Evolutionary conservation across 176 grass and related monocot genomes (phyloP), one percentile per base, ranked within the genome.

Genomic region (Pontederia paniculata): DNA sequence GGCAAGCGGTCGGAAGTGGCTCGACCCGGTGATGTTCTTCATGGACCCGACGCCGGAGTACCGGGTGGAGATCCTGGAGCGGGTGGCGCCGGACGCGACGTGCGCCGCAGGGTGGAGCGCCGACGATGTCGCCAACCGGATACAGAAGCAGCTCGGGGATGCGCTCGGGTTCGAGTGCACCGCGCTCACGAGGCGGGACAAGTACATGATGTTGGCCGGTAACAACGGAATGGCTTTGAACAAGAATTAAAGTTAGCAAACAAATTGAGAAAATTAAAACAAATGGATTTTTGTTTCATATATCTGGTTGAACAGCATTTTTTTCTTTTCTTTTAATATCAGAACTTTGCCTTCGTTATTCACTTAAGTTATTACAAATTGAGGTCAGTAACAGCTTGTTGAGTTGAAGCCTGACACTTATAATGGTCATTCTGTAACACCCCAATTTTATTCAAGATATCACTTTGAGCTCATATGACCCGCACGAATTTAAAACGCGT

Each of bases 191-290:
- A 83, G 91, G 74, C 86, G 65, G 68, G 86, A 97, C 42, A 97
- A 97, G 78, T 97, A 97, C 78, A 63, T 89, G 70, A 87, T 89
- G 63, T 83, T 97, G 43, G 80, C 91, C 21, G 82, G 87, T 55
- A 96, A 89, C 45, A 80, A 84, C 66, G 91, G 91, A 7, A 28
- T 80, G 28, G 81, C 83, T 10, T 22, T 57, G 28, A 37, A 20
- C 31, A 60, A 54, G 8, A 22, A 5, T 4, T 12, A 23, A 54
- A 18, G 11, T 2, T 10, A 15, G 3, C 3, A 54, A 2, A 22
- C 9, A 54, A 23, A 12, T 21, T 10, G 17, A 9, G 9, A 21
- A 3, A 54, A 21, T n/a, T n/a, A n/a, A n/a, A n/a, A n/a, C n/a
- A n/a, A n/a, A n/a, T n/a, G n/a, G n/a, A n/a, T n/a, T n/a, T n/a